These are phyloP conservation scores for Strobilomyces confusus DNA, from an alignment of 768 basidiomycete species.

Conservation along the genomic window DNA sequence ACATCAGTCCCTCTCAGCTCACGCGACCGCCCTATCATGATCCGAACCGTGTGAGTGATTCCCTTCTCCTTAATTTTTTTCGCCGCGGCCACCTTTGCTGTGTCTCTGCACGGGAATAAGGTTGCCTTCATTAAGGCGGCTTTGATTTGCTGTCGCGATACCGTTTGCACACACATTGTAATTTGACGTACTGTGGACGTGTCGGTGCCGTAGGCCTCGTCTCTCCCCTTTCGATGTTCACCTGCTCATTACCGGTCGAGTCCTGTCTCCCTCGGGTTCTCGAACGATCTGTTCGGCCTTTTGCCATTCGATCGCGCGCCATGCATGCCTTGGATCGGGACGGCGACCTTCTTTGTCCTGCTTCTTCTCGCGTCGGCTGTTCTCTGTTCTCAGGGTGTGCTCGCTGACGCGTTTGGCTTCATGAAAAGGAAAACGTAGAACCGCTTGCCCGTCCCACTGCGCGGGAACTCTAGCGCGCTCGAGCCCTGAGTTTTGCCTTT, in stretches of 20 bases:
- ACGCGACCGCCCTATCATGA: conserved; percentile 7
- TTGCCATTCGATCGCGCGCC: neutral
- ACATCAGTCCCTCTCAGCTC: neutral
- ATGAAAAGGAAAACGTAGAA: conserved; percentile 4
- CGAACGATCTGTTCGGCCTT: conserved; percentile 5
- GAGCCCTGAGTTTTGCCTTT: conserved; percentile 9
- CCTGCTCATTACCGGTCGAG: conserved; percentile 19
- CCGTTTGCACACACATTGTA: conserved; percentile 7
- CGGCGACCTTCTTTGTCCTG: conserved; percentile 12
- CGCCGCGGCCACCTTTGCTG: conserved; percentile 1
- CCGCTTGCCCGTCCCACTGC: conserved; percentile 4
- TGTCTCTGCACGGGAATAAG: conserved; percentile 20
- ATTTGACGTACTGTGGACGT: conserved; percentile 27
- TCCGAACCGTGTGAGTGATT: conserved; percentile 14
- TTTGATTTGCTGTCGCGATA: conserved; percentile 19
- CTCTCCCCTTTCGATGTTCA: conserved; percentile 22
- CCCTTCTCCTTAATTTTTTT: conserved; percentile 9
- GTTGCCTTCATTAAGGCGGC: conserved; percentile 19
- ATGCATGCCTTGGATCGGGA: conserved; percentile 8
- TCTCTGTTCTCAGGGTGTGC: conserved; percentile 5
- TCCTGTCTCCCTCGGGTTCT: conserved; percentile 2
- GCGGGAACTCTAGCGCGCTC: conserved; percentile 4
- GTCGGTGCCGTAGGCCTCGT: conserved; percentile 20
- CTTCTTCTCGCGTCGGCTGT: conserved; percentile 10
- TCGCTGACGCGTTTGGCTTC: conserved; percentile 14